Base-by-base conservation (phyloP, 306 rosid genomes). In the Lagenaria siceraria region DNA sequence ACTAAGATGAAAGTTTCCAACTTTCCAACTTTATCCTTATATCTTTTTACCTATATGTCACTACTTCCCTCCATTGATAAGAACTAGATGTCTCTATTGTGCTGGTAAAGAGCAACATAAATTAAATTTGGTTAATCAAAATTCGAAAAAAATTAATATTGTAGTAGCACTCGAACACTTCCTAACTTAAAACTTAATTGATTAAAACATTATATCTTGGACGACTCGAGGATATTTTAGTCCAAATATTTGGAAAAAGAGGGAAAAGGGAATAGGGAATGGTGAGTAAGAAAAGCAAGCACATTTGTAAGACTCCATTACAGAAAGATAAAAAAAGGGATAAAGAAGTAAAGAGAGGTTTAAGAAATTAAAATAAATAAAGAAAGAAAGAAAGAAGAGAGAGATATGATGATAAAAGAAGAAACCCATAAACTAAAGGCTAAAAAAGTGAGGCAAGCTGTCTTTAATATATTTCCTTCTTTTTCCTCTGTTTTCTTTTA, bases 381-480 rank as follows among this genome's bases (percentile, higher is more conserved):
- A 68, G 29, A 40, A 22, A 21, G 4, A 11, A 12, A 35, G 0
- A 64, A 15, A 17, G 13, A 62, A 61, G 25, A 61, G 10, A 61
- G n/a, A 51, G 55, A 51, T 51, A 6, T 51, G 55, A 62, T 27
- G 69, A 29, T 31, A 62, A 62, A 62, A 62, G 42, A 17, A 10
- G 6, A 66, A 63, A 62, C 40, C 15, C 42, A 62, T 62, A 62
- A 62, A 63, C 5, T 63, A 63, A 63, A 63, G 69, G 21, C 42
- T 63, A 63, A 64, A 66, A 68, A 68, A 68, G 74, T 40, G 15
- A 66, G 10, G 49, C 73, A 42, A 68, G n/a, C 74, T 68, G 74
- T 68, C 74, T 68, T 8, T 4, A 66, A 36, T 40, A 51, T 51
- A n/a, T 51, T 51, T 19, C 15, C 5, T 49, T 15, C 2, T 7